A percentile compares a stretch with the other conserved stretches of the same genome.
Conservation (phyloP, 306 rosid species). For the Abrus pulchellus region DNA sequence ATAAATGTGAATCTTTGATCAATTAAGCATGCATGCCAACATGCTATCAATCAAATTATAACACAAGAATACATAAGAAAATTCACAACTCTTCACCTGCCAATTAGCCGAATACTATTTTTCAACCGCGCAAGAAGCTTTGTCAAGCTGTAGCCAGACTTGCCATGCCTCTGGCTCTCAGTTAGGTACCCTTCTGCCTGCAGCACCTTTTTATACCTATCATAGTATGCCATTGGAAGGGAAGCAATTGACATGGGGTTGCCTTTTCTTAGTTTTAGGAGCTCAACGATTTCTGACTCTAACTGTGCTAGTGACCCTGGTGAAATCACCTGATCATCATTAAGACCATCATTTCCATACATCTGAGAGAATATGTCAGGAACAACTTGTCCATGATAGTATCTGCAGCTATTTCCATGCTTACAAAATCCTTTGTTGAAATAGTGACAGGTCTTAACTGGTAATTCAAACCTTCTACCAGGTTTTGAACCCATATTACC, state of each 20-base stretch:
- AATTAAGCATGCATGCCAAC: too few species aligned
- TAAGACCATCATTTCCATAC: constrained; percentile 49
- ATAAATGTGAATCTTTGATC: too few species aligned
- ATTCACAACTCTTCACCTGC: constrained; percentile 63
- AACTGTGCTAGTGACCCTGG: constrained; percentile 71
- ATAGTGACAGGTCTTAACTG: constrained; percentile 74
- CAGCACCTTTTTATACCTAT: constrained; percentile 73
- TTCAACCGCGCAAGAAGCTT: constrained; percentile 77
- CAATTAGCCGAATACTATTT: constrained; percentile 71
- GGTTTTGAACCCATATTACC: constrained; percentile 45
- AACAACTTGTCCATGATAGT: constrained; percentile 59
- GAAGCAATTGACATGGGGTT: constrained; percentile 87
- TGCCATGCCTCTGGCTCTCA: constrained; percentile 93
- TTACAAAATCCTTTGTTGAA: constrained; percentile 83
- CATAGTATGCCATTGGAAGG: constrained; percentile 82
- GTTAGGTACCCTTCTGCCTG: constrained; percentile 91
- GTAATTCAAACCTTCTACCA: constrained; percentile 60
- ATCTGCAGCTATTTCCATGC: constrained; percentile 81
- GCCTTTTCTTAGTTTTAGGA: constrained; percentile 71
- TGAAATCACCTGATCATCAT: constrained; percentile 62
- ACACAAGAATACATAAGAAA: not conserved
- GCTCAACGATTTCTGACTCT: constrained; percentile 77
- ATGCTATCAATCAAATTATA: not conserved
- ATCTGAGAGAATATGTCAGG: constrained; percentile 55
- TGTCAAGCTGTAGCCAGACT: constrained; percentile 87